phyloP scores from a whole-genome alignment of 306 rosid genomes.

The Corylus americana region DNA sequence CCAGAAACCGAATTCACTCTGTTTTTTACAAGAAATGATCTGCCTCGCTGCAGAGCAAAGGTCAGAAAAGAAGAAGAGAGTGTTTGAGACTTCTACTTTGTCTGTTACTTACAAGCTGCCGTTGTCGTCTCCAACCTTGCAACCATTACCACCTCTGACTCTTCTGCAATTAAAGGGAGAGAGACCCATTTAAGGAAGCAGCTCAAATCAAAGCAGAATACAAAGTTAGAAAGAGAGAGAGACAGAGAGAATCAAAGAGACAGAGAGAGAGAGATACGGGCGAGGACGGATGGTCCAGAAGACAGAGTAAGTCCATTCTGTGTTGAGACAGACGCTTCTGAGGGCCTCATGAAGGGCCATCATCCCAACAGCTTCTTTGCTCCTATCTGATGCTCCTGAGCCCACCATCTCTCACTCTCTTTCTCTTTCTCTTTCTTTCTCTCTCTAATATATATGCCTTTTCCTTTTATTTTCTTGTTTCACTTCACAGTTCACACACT shows the following conservation, averaged over 20 bases:
- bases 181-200: slow-evolving; percentile 38
- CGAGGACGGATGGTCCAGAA: slow-evolving; percentile 99
- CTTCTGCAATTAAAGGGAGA: slow-evolving; percentile 60
- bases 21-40: slow-evolving; percentile 2
- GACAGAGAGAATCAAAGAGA: background rate
- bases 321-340: slow-evolving; percentile 69
- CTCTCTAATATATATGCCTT: slow-evolving; percentile 13
- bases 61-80: background rate
- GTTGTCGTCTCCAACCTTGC: slow-evolving; percentile 98
- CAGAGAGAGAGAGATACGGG: slow-evolving; percentile 59
- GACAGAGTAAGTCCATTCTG: slow-evolving; percentile 99
- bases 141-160: slow-evolving; percentile 96
- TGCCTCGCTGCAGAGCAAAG: slow-evolving; percentile 10
- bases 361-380: slow-evolving; percentile 99
- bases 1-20: background rate
- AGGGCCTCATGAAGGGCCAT: slow-evolving; percentile 99
- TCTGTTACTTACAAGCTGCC: slow-evolving; percentile 78
- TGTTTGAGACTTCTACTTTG: background rate
- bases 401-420: slow-evolving; percentile 87
- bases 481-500: slow-evolving; percentile 22
- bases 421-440: slow-evolving; percentile 29
- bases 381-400: slow-evolving; percentile 95
- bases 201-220: slow-evolving; percentile 20
- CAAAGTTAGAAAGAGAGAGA: slow-evolving; percentile 6
- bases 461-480: slow-evolving; percentile 15